phyloP scores from a whole-genome alignment of 169 alveolate species.

The Cyclospora cayetanensis region DNA sequence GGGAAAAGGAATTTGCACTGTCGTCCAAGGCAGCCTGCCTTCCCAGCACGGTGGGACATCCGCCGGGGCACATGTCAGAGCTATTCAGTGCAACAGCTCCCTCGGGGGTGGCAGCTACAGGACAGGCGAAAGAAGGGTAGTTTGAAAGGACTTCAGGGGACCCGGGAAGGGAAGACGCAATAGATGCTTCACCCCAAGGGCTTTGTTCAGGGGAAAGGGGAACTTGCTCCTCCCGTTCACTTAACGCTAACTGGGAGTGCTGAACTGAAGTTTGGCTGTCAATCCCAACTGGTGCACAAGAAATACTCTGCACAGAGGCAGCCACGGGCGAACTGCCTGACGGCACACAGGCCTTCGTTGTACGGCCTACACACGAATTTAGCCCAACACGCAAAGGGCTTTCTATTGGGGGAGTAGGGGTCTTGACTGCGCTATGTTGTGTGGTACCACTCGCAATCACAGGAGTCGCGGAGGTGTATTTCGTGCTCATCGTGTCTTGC shows the following conservation, averaged over 20 bases:
- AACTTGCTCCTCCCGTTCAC: background rate
- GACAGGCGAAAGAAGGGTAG: constrained; percentile 52
- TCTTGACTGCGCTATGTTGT: no score
- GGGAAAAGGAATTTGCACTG: background rate
- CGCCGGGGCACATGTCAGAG: background rate
- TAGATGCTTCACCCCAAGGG: constrained; percentile 50
- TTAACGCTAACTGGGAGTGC: background rate
- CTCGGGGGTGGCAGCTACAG: constrained; percentile 34
- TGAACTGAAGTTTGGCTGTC: background rate
- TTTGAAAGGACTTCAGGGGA: constrained; percentile 37
- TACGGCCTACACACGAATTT: background rate
- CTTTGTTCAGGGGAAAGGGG: constrained; percentile 1
- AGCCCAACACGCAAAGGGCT: background rate
- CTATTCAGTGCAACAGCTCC: constrained; percentile 1
- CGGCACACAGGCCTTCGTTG: no score
- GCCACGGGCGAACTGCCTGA: background rate
- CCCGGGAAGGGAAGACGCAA: constrained; percentile 40
- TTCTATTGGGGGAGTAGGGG: no score
- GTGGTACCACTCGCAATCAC: no score
- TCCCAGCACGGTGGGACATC: background rate
- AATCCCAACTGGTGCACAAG: background rate
- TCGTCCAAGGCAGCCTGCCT: background rate
- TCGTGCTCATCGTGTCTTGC: no score
- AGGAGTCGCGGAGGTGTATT: no score
- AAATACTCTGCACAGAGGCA: background rate